Base-by-base conservation (phyloP, 768 basidiomycete species). In the Xerocomus spinulosus region DNA sequence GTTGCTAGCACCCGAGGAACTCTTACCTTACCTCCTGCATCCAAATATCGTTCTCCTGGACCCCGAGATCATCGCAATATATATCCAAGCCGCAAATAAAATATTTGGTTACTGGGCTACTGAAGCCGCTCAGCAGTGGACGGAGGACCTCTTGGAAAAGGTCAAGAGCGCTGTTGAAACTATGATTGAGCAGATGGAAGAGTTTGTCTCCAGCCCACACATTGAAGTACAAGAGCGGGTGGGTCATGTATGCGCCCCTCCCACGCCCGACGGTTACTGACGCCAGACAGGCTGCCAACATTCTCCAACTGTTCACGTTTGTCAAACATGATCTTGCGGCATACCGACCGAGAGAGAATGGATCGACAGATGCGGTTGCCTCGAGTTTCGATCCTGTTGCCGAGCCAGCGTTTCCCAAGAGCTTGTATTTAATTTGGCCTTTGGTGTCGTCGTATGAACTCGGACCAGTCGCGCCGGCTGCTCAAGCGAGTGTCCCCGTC, bases 161-260 rank as follows among this genome's bases (percentile, higher is more conserved):
- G 75, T 87, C 32, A 83, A 79, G 60, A 67, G 70, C 21, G 72
- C 78, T 10, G 89, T 91, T 2, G 78, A 83, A 34, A 74, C 74
- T 21, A 72, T 90, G 48, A 68, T 84, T 23, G 70, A 65, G 12
- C 77, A 81, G n/a, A 67, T 91, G 44, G 61, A 70, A 14, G 73
- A 74, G 5, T 85, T 92, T 56, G 71, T 77, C 21, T 65, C 69
- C 9, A 84, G 79, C 57, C 68, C 76, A 1, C 77, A 94, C 58
- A 82, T 92, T 38, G 95, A 97, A 60, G 85, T 97, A 10, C 93
- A 96, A 68, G 94, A 98, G 67, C 76, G 95, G 59, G 92, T 91
- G 53, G 53, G 83, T 71, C 24, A 9, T 28, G 25, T n/a, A 13
- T 52, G 24, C 29, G 24, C 36, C 30, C 1, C 5, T 38, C 6